These are phyloP conservation scores for Claviceps cyperi DNA, from an alignment of 2,329 filamentous ascomycete species.

Conservation along the genomic window DNA sequence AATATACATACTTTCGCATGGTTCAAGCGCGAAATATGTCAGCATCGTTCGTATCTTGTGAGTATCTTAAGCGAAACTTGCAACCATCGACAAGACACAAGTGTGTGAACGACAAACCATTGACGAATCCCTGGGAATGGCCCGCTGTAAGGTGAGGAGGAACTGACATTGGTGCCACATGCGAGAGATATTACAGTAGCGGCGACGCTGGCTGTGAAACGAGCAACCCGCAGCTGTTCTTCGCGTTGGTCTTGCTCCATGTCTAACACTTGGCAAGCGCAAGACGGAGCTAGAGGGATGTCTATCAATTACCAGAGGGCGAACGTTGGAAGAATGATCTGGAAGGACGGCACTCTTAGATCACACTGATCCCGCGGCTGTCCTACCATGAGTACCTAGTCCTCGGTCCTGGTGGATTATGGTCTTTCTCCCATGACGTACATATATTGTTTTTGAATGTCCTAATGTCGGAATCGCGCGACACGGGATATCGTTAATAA, in stretches of 20 bases:
- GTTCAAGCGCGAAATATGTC: slow-evolving; percentile 4
- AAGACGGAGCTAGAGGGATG: background rate
- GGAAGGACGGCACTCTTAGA: too few relatives aligned
- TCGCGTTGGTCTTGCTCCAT: slow-evolving; percentile 14
- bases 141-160: background rate
- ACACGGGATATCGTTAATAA: too few relatives aligned
- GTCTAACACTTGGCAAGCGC: background rate
- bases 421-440: too few relatives aligned
- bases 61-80: background rate
- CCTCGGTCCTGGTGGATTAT: too few relatives aligned
- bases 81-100: too few relatives aligned
- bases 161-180: slow-evolving; percentile 76
- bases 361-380: too few relatives aligned
- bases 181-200: slow-evolving; percentile 75
- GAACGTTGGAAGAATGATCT: too few relatives aligned
- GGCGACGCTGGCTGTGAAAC: slow-evolving; percentile 70
- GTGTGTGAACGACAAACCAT: background rate
- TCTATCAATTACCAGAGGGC: too few relatives aligned
- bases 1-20: slow-evolving; percentile 73
- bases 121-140: background rate
- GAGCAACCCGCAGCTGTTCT: slow-evolving; percentile 40
- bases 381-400: too few relatives aligned
- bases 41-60: background rate
- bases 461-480: too few relatives aligned
- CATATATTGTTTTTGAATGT: too few relatives aligned